These are phyloP conservation scores for Arxiozyma telluris DNA, from an alignment of 1,139 yeast species.

Conservation along the genomic window DNA sequence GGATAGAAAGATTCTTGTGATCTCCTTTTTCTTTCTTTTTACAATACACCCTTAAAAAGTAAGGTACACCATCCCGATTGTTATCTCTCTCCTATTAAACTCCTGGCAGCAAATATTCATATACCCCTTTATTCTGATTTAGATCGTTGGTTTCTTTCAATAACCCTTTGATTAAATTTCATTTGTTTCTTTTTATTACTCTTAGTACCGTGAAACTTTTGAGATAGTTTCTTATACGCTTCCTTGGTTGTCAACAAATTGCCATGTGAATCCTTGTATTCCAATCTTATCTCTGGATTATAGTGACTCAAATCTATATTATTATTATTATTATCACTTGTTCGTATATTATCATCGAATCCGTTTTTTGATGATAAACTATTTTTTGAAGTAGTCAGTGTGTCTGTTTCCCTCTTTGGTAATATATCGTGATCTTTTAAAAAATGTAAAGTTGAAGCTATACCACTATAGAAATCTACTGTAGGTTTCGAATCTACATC, in stretches of 20 bases:
- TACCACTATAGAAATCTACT: slow-evolving; percentile 38
- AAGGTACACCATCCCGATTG: background rate
- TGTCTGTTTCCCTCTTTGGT: slow-evolving; percentile 12
- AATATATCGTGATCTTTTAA: slow-evolving; percentile 41
- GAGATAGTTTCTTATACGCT: slow-evolving; percentile 80
- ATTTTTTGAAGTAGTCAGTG: background rate
- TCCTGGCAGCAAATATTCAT: background rate
- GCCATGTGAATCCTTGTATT: slow-evolving; percentile 68
- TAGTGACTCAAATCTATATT: slow-evolving; percentile 33
- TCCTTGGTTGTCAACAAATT: slow-evolving; percentile 55
- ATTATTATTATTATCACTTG: background rate
- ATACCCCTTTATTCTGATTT: background rate
- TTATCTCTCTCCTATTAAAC: background rate
- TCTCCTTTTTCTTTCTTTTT: too few species aligned
- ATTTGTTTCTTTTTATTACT: slow-evolving; percentile 37
- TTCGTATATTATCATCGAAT: background rate
- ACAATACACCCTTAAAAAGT: too few species aligned
- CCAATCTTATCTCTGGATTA: slow-evolving; percentile 56
- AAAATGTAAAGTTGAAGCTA: slow-evolving; percentile 50
- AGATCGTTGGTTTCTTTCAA: slow-evolving; percentile 32
- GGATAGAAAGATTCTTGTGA: too few species aligned
- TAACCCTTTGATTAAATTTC: slow-evolving; percentile 32
- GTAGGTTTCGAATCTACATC: background rate
- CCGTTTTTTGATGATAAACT: background rate
- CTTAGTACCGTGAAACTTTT: slow-evolving; percentile 72